Evolutionary conservation across 192 early-diverging fungal species (phyloP), one percentile per base, ranked within the genome.

Genomic region (Umbelopsis ramanniana): DNA sequence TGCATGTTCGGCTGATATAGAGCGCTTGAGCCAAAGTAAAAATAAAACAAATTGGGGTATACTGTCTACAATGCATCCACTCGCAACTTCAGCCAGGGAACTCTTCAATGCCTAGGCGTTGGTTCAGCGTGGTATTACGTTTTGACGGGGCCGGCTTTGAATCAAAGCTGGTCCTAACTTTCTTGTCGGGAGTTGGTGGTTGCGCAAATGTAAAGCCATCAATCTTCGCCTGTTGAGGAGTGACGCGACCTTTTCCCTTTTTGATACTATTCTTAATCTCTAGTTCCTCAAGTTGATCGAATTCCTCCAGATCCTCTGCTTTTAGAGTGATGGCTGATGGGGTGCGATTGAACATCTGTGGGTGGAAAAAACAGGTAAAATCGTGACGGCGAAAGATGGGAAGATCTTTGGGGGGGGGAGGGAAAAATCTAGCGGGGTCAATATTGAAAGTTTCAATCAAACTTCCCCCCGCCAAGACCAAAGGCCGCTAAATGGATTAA

Each of bases 321-420:
- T 63, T 63, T 33, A 63, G 57, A 6, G 57, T 37, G 33, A 63
- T 63, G 57, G 57, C 57, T 0, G 57, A 63, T 63, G 57, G 57
- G 26, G 57, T 63, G 3, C 57, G 57, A 35, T 63, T 63, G 33
- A 63, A 63, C 57, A 63, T 63, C 0, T 29, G 11, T 19, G 17
- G 33, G 12, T 19, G 7, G 33, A 19, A 37, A 63, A n/a, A 35
- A n/a, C n/a, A 35, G 15, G 29, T 35, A 26, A 54, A 8, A 23
- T 6, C 23, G 53, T 22, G 53, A 26, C n/a, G 50, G 50, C n/a
- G 50, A 22, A 22, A 15, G 21, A 29, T 37, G 26, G 19, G 26
- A 35, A 29, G 57, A 63, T 35, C 57, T 35, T 10, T 50, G 5
- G 48, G 48, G 48, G 48, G 48, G n/a, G 6, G 29, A 29, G 29